These are phyloP conservation scores for Potentilla sterilis DNA, from an alignment of 306 rosid genomes.

Conservation along the genomic window DNA sequence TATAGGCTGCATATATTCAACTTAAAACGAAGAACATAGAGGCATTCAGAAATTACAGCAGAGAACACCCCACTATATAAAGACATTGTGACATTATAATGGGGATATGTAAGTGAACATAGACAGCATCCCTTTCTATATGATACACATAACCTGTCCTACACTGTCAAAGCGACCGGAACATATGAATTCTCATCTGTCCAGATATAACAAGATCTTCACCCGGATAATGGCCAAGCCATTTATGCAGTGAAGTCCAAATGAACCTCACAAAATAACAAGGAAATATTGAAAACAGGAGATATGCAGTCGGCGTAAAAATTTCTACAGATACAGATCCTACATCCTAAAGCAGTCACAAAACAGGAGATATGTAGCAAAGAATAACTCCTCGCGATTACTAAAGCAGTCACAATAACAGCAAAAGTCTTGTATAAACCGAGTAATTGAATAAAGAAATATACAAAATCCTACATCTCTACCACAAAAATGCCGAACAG, in stretches of 20 bases:
- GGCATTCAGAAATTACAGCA: conserved; percentile 82
- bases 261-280: background rate
- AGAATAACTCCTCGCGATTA: no score
- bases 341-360: no score
- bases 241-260: background rate
- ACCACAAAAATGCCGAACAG: no score
- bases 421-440: no score
- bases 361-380: no score
- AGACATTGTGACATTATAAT: background rate
- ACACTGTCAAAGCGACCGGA: no score
- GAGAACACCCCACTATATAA: conserved; percentile 34
- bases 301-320: background rate
- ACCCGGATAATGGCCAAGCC: background rate
- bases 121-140: background rate
- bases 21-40: no score
- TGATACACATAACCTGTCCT: no score
- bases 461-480: no score
- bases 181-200: background rate
- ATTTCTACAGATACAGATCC: no score
- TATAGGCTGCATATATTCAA: background rate
- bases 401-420: no score
- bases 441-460: no score
- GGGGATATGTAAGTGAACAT: background rate
- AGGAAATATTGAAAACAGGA: background rate
- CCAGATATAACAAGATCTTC: background rate